Percentiles rank a stretch among this genome's conserved stretches.
phyloP scores from a whole-genome alignment of 768 basidiomycete genomes.

The Termitomyces sp. region DNA sequence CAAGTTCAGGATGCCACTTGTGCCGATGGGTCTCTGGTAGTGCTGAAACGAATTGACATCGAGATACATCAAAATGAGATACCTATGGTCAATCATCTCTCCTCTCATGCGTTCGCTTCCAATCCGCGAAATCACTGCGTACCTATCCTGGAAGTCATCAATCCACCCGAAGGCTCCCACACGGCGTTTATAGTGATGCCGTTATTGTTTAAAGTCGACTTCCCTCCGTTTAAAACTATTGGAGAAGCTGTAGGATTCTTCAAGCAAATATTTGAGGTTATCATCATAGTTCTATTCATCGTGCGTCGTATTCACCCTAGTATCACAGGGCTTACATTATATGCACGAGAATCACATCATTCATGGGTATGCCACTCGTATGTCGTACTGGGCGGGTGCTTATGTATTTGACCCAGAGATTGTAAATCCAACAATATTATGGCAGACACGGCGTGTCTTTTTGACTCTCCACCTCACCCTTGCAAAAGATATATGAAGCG shows the following conservation, averaged over 20 bases:
- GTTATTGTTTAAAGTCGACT: conserved; percentile 14
- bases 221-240: conserved; percentile 15
- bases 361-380: conserved; percentile 26
- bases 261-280: conserved; percentile 29
- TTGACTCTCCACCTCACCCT: conserved; percentile 15
- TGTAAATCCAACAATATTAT: conserved; percentile 4
- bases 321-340: conserved; percentile 28
- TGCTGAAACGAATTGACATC: neutral
- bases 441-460: conserved; percentile 9
- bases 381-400: too few relatives aligned
- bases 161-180: too few relatives aligned
- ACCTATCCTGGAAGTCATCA: too few relatives aligned
- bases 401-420: neutral
- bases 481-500: neutral
- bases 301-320: neutral
- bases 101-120: conserved; percentile 8
- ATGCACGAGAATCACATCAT: conserved; percentile 31
- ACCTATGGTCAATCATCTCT: conserved; percentile 25
- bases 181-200: conserved; percentile 24
- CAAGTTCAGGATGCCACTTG: conserved; percentile 28
- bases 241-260: too few relatives aligned
- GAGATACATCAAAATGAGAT: conserved; percentile 25
- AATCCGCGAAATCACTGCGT: too few relatives aligned
- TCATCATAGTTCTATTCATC: conserved; percentile 13
- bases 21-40: conserved; percentile 26